Conservation (phyloP, 2,329 filamentous ascomycete genomes). For the Chalara sp. region DNA sequence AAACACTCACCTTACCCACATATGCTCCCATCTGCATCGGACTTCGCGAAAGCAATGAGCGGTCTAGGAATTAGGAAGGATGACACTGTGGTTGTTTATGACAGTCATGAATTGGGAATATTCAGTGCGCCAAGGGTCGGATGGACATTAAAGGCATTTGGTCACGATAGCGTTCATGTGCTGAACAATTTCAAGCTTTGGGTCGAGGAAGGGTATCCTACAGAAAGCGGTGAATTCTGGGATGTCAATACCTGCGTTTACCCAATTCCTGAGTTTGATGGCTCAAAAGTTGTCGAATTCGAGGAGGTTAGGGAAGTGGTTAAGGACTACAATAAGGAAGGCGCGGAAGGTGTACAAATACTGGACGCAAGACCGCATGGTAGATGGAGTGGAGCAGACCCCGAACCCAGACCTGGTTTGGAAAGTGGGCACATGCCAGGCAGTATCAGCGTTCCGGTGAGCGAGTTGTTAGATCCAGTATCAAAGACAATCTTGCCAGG, state of each 20-base stretch:
- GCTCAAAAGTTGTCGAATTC: conserved; percentile 66
- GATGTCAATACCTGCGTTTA: conserved; percentile 59
- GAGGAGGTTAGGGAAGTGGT: conserved; percentile 77
- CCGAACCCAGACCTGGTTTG: conserved; percentile 80
- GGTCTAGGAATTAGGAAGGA: conserved; percentile 79
- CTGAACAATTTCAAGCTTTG: conserved; percentile 96
- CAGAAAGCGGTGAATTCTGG: conserved; percentile 71
- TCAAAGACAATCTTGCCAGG: conserved; percentile 74
- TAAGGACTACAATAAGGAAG: conserved; percentile 72
- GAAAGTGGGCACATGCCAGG: conserved; percentile 89
- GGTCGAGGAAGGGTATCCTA: conserved; percentile 76
- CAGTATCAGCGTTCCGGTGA: conserved; percentile 75
- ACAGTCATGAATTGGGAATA: conserved; percentile 83
- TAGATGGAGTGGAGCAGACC: conserved; percentile 74
- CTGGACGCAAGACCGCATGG: conserved; percentile 78
- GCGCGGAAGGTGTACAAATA: conserved; percentile 76
- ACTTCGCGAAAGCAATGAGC: conserved; percentile 84
- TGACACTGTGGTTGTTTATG: conserved; percentile 90
- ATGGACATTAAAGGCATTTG: conserved; percentile 89
- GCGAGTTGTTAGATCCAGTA: conserved; percentile 70
- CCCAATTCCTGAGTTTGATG: conserved; percentile 51
- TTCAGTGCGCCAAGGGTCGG: conserved; percentile 90
- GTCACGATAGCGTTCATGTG: conserved; percentile 80
- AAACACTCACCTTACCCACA: conserved; percentile 85
- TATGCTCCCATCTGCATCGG: conserved; percentile 80